Percentiles rank a stretch among this genome's conserved stretches.
Evolutionary conservation across 106 monocot species (phyloP).

Genomic region (Dactylorhiza incarnata): DNA sequence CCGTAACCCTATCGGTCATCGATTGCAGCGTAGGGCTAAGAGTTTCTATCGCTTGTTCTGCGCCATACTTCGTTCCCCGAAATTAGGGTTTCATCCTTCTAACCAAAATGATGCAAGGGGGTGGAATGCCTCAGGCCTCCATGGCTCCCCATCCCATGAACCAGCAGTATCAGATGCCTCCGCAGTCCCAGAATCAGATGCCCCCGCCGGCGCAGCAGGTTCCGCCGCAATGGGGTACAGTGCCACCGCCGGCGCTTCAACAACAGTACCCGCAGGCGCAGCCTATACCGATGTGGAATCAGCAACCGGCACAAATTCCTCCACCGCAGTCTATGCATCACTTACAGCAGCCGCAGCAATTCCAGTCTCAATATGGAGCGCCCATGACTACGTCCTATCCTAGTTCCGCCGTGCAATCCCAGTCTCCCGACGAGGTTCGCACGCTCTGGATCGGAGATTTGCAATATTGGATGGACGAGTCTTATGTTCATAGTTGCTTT

Average conservation of each 20-base stretch:
- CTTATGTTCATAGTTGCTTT: slow-evolving; percentile 49
- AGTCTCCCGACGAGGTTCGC: slow-evolving; percentile 37
- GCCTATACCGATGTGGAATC: slow-evolving; percentile 1
- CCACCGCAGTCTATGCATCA: slow-evolving; percentile 8
- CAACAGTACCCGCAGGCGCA: slow-evolving; percentile 6
- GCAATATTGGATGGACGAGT: slow-evolving; percentile 91
- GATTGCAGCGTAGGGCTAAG: neutral
- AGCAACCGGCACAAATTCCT: slow-evolving; percentile 8
- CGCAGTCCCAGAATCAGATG: slow-evolving; percentile 11
- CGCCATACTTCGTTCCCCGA: neutral
- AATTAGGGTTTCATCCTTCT: slow-evolving; percentile 4
- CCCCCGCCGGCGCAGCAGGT: slow-evolving; percentile 17
- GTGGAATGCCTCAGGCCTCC: neutral
- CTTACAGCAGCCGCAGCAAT: neutral
- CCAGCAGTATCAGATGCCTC: slow-evolving; percentile 5
- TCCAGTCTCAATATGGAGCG: slow-evolving; percentile 18
- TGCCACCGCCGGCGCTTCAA: slow-evolving; percentile 19
- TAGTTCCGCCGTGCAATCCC: neutral
- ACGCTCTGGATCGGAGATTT: slow-evolving; percentile 83
- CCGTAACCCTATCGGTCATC: neutral
- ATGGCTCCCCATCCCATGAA: slow-evolving; percentile 6
- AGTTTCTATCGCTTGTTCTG: neutral
- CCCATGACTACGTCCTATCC: slow-evolving; percentile 3
- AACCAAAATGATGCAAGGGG: neutral
- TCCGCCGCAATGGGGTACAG: slow-evolving; percentile 12